Percentiles rank a stretch among this genome's conserved stretches.
Conservation (phyloP, 768 basidiomycete genomes). For the Kwoniella botswanensis region DNA sequence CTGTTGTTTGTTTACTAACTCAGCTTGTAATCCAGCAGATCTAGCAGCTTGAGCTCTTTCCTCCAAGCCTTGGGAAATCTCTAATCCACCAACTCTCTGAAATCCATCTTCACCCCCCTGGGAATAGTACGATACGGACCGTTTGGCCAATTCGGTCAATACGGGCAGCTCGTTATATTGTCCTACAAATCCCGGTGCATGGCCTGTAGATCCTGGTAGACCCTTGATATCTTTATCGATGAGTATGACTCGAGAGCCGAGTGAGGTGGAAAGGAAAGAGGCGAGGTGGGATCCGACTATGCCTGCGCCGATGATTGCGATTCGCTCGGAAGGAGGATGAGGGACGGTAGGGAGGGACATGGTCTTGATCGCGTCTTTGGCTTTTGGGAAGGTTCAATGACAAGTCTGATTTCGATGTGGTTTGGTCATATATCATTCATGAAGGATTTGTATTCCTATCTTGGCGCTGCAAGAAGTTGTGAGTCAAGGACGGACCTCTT, state of each 20-base stretch:
- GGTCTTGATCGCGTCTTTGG: background rate
- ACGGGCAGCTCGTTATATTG: slow-evolving; percentile 23
- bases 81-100: slow-evolving; percentile 23
- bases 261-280: slow-evolving; percentile 7
- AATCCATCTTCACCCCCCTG: slow-evolving; percentile 11
- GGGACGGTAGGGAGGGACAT: slow-evolving; percentile 17
- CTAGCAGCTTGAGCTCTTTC: slow-evolving; percentile 9
- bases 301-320: slow-evolving; percentile 23
- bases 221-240: slow-evolving; percentile 21
- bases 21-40: slow-evolving; percentile 1
- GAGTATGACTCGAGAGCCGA: slow-evolving; percentile 13
- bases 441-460: too few relatives aligned
- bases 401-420: too few relatives aligned
- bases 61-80: slow-evolving; percentile 9
- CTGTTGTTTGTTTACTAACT: slow-evolving; percentile 10
- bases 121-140: slow-evolving; percentile 17
- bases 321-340: background rate
- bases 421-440: too few relatives aligned
- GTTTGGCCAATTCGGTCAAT: slow-evolving; percentile 24
- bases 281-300: slow-evolving; percentile 28
- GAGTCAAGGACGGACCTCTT: background rate
- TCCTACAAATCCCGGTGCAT: slow-evolving; percentile 32
- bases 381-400: too few relatives aligned
- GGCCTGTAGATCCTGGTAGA: slow-evolving; percentile 28
- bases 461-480: too few relatives aligned